Percentiles rank a stretch among this genome's conserved stretches.
Evolutionary conservation across 169 alveolate species (phyloP).

Genomic region (Plasmodium sp.): DNA sequence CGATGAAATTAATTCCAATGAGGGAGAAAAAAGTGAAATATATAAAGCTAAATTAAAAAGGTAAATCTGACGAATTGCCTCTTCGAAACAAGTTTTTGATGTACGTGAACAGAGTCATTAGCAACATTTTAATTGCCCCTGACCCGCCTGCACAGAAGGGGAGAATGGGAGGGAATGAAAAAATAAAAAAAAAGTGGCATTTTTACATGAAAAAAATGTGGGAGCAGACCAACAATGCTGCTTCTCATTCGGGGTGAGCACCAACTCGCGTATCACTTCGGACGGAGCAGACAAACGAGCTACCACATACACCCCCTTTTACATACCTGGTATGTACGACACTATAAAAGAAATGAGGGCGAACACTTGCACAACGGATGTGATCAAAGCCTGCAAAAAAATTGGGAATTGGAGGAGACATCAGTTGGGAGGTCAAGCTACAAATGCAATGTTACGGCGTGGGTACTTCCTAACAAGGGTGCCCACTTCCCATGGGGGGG

Average conservation of each 20-base stretch:
- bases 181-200: not conserved
- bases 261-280: not conserved
- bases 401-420: not conserved
- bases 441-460: not conserved
- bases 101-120: conserved; percentile 18
- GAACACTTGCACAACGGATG: conserved; percentile 62
- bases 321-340: conserved; percentile 70
- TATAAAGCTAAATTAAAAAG: conserved; percentile 38
- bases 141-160: conserved; percentile 41
- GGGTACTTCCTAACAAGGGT: not conserved
- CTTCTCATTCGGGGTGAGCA: not conserved
- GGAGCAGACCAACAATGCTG: not conserved
- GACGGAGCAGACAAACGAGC: not conserved
- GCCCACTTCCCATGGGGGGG: not conserved
- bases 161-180: not conserved
- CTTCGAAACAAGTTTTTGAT: conserved; percentile 28
- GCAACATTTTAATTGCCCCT: conserved; percentile 46
- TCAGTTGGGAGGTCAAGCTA: not conserved
- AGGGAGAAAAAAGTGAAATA: not conserved
- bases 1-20: not conserved
- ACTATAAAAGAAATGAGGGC: conserved; percentile 69
- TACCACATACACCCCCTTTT: not conserved
- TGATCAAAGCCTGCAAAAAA: conserved; percentile 48
- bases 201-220: not conserved
- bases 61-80: conserved; percentile 69